Percentiles rank a stretch among this genome's conserved stretches.
Evolutionary conservation across 164 flowering plant genomes (phyloP).

Genomic region (Pachysandra terminalis): DNA sequence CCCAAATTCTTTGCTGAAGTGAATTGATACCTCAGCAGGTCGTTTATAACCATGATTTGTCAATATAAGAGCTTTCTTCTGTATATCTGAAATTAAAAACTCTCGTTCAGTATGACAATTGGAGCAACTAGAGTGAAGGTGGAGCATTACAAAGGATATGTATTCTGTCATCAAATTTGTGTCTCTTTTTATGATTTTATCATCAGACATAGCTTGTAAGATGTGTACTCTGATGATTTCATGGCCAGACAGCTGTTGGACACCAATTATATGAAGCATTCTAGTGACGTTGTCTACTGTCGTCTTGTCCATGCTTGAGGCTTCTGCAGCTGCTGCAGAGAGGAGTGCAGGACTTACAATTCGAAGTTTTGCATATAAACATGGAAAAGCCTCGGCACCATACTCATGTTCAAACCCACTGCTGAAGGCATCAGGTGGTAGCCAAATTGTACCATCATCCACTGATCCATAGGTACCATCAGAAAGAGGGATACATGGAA

Average conservation of each 20-base stretch:
- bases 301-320: slow-evolving; percentile 20
- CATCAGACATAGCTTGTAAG: slow-evolving; percentile 58
- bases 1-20: slow-evolving; percentile 70
- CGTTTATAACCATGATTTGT: slow-evolving; percentile 74
- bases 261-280: slow-evolving; percentile 67
- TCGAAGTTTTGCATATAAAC: slow-evolving; percentile 59
- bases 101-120: slow-evolving; percentile 54
- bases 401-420: slow-evolving; percentile 37
- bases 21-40: slow-evolving; percentile 56
- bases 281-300: slow-evolving; percentile 31
- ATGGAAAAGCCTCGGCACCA: slow-evolving; percentile 50
- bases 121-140: slow-evolving; percentile 64
- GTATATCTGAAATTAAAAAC: slow-evolving; percentile 52
- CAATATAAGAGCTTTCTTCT: slow-evolving; percentile 52
- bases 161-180: slow-evolving; percentile 63
- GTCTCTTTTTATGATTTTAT: slow-evolving; percentile 18
- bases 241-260: slow-evolving; percentile 74
- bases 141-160: slow-evolving; percentile 72
- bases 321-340: slow-evolving; percentile 28
- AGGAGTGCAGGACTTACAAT: slow-evolving; percentile 64
- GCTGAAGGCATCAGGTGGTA: slow-evolving; percentile 45
- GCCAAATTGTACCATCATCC: slow-evolving; percentile 78
- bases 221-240: slow-evolving; percentile 68
- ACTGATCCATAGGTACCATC: slow-evolving; percentile 76
- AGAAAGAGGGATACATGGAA: slow-evolving; percentile 86